Evolutionary conservation across 2,329 filamentous ascomycete species (phyloP).

Genomic region (Arthrobotrys sinensis): DNA sequence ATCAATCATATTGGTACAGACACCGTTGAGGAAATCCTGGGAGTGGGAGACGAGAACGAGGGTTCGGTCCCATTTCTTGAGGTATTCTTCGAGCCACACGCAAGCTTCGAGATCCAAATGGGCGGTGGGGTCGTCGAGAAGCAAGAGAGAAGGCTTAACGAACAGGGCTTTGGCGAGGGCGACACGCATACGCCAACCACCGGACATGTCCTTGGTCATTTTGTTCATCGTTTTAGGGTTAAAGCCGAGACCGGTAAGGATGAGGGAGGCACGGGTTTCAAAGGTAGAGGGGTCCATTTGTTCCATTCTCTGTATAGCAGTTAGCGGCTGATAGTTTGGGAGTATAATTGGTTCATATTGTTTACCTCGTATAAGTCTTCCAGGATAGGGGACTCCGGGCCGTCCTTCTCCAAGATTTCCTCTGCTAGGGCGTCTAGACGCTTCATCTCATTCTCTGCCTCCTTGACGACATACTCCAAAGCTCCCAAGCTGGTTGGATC

Average conservation of each 20-base stretch:
- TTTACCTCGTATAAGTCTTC: conserved; percentile 96
- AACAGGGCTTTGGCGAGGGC: conserved; percentile 97
- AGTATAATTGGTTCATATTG: conserved; percentile 51
- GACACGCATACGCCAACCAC: conserved; percentile 99
- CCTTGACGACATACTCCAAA: conserved; percentile 95
- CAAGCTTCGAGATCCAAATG: conserved; percentile 99
- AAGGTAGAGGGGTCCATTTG: conserved; percentile 99
- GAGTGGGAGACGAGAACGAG: conserved; percentile 97
- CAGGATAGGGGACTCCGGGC: conserved; percentile 89
- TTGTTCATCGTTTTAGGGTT: conserved; percentile 98
- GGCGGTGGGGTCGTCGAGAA: conserved; percentile 97
- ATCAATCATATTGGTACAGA: conserved; percentile 98
- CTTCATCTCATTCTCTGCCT: conserved; percentile 93
- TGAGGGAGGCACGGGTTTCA: conserved; percentile 92
- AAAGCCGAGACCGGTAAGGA: conserved; percentile 98
- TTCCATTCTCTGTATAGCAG: conserved; percentile 86
- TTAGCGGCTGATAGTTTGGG: neutral
- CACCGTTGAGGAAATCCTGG: conserved; percentile 99
- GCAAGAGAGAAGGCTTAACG: conserved; percentile 94
- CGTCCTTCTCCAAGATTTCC: conserved; percentile 89
- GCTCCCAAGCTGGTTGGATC: conserved; percentile 90
- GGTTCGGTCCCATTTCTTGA: conserved; percentile 99
- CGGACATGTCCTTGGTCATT: conserved; percentile 99
- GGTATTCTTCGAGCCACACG: conserved; percentile 99
- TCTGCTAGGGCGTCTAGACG: conserved; percentile 90